Evolutionary conservation across 306 rosid genomes (phyloP), one percentile per base, ranked within the genome.

Genomic region (Heteromeles arbutifolia): DNA sequence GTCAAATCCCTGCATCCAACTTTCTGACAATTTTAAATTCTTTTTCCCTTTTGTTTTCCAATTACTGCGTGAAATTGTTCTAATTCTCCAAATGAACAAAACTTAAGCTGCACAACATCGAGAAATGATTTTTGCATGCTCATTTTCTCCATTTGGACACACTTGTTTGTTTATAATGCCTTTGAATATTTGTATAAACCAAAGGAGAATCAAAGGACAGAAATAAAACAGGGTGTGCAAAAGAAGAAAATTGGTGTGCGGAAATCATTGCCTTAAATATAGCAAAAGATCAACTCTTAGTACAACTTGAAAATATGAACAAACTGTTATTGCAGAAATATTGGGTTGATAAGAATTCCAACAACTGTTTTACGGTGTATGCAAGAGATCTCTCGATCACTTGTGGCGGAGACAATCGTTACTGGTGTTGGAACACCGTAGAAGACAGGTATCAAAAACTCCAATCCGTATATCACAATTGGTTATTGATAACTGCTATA

Each of bases 311-410:
- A 5, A 31, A 70, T 34, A 70, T 21, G 29, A 70, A 31, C n/a
- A 28, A 53, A 48, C 8, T 50, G 61, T 50, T n/a, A 53, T 64
- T 59, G 52, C 84, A 83, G 87, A 81, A 76, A 63, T 73, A 76
- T 56, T 81, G 87, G 87, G 57, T 86, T 22, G 90, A 81, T 68
- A 86, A 78, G 72, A 81, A 72, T 17, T 52, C 67, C 53, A 82
- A 87, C 66, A 85, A 87, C 75, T 86, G 95, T 77, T 92, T 92
- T 69, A 79, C 82, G 90, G 24, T 93, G 77, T 89, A 82, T 81
- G 90, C 98, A 76, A 85, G 83, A 79, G 87, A 85, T 75, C 90
- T 93, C 34, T 67, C 80, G 29, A 87, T 93, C 79, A 79, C 87
- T 17, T 89, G 95, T 92, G 80, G 31, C 21, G 87, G 86, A 29